These are phyloP conservation scores for Verticillium albo-atrum DNA, from an alignment of 2,329 filamentous ascomycete genomes.

Conservation along the genomic window DNA sequence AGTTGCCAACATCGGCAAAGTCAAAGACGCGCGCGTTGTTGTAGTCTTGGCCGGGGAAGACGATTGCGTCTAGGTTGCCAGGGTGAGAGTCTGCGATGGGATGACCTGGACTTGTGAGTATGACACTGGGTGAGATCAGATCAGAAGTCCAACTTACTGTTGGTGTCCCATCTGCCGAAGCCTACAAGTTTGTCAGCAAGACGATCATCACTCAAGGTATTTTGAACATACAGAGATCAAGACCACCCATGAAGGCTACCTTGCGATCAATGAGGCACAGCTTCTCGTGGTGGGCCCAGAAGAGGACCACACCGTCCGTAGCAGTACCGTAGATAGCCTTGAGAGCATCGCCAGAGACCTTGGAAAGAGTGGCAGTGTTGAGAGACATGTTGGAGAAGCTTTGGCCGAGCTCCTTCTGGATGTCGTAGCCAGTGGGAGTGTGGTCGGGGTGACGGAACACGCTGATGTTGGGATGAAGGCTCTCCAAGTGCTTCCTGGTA, in stretches of 20 bases:
- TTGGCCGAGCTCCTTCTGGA: slow-evolving; percentile 64
- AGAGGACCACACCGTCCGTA: slow-evolving; percentile 74
- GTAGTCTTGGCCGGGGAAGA: slow-evolving; percentile 90
- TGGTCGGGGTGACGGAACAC: slow-evolving; percentile 93
- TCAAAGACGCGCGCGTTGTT: slow-evolving; percentile 86
- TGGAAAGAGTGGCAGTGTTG: slow-evolving; percentile 51
- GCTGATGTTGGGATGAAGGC: slow-evolving; percentile 74
- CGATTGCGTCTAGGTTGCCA: slow-evolving; percentile 65
- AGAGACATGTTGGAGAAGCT: slow-evolving; percentile 43
- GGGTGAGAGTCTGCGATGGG: slow-evolving; percentile 82
- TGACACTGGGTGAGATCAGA: not conserved
- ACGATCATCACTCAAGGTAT: not conserved
- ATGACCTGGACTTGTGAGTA: slow-evolving; percentile 43
- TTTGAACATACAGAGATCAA: slow-evolving; percentile 64
- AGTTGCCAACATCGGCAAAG: slow-evolving; percentile 72
- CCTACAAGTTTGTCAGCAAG: slow-evolving; percentile 31
- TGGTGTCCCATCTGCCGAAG: slow-evolving; percentile 86
- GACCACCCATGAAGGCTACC: slow-evolving; percentile 83
- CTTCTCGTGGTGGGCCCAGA: slow-evolving; percentile 94
- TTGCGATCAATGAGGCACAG: slow-evolving; percentile 76
- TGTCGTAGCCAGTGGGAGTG: slow-evolving; percentile 64
- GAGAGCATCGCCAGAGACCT: slow-evolving; percentile 67
- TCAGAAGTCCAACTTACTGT: slow-evolving; percentile 49
- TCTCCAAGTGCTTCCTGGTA: slow-evolving; percentile 75
- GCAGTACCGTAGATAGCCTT: slow-evolving; percentile 74